phyloP scores from a whole-genome alignment of 2,329 filamentous ascomycete species.

The Ophiosphaerella herpotricha region DNA sequence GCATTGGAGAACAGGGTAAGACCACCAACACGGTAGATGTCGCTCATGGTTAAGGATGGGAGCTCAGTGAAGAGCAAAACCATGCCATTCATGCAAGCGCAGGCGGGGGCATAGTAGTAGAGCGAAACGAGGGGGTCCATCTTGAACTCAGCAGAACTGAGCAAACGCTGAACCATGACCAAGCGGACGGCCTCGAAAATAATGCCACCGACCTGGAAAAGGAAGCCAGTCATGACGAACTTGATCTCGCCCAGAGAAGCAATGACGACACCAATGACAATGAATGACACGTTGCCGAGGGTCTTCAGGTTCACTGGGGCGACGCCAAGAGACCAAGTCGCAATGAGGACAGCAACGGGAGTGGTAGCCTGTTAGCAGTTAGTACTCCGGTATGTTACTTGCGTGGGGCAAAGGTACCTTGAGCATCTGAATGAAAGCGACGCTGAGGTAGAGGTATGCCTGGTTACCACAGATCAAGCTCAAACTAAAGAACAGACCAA shows the following conservation, averaged over 20 bases:
- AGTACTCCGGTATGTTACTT: not conserved
- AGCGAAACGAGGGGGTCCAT: constrained; percentile 89
- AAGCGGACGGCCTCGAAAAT: constrained; percentile 81
- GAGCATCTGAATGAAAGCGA: constrained; percentile 99
- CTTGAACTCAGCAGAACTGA: constrained; percentile 84
- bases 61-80: constrained; percentile 76
- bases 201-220: constrained; percentile 79
- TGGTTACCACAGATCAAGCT: constrained; percentile 96
- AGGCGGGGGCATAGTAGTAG: constrained; percentile 88
- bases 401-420: constrained; percentile 65
- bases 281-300: constrained; percentile 90
- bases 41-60: constrained; percentile 68
- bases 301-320: constrained; percentile 83
- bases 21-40: constrained; percentile 74
- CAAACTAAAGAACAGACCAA: constrained; percentile 93
- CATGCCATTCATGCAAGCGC: constrained; percentile 78
- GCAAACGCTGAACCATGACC: constrained; percentile 81
- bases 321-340: constrained; percentile 85
- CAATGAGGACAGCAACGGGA: constrained; percentile 87
- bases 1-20: constrained; percentile 77
- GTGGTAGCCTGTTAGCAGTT: constrained; percentile 73
- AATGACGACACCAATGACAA: constrained; percentile 92
- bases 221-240: constrained; percentile 79
- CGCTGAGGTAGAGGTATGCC: constrained; percentile 92
- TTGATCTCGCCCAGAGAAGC: constrained; percentile 95